Percentiles rank a stretch among this genome's conserved stretches.
phyloP scores from a whole-genome alignment of 2,329 filamentous ascomycete species.

The Penicillium carneum region DNA sequence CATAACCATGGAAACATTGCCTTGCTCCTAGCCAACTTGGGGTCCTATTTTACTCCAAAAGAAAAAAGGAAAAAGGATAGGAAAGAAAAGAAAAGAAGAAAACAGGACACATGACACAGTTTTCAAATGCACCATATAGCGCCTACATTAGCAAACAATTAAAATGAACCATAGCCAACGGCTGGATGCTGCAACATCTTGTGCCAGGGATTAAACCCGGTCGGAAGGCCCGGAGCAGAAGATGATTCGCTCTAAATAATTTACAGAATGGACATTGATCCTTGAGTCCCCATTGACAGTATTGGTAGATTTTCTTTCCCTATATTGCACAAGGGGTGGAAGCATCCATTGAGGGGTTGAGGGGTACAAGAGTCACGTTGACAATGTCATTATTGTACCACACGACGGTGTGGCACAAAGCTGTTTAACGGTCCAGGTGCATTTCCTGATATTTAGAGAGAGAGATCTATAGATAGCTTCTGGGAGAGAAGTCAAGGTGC shows the following conservation, averaged over 20 bases:
- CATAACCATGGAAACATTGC: neutral
- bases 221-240: constrained; percentile 29
- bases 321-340: constrained; percentile 2
- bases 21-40: neutral
- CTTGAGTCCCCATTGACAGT: neutral
- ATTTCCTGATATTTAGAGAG: neutral
- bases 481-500: neutral
- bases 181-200: neutral
- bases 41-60: neutral
- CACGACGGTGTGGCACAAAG: constrained; percentile 8
- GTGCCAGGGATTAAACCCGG: constrained; percentile 14
- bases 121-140: neutral
- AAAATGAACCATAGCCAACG: neutral
- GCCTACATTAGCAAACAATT: neutral
- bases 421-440: constrained; percentile 5
- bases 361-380: constrained; percentile 1
- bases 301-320: neutral
- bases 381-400: constrained; percentile 10
- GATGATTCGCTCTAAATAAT: constrained; percentile 24
- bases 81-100: neutral
- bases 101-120: no score
- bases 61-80: neutral
- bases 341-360: constrained; percentile 8
- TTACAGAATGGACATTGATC: neutral
- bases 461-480: neutral